Percentiles rank a stretch among this genome's conserved stretches.
Evolutionary conservation across 2,329 filamentous ascomycete genomes (phyloP).

Genomic region (Xylaria sp.): DNA sequence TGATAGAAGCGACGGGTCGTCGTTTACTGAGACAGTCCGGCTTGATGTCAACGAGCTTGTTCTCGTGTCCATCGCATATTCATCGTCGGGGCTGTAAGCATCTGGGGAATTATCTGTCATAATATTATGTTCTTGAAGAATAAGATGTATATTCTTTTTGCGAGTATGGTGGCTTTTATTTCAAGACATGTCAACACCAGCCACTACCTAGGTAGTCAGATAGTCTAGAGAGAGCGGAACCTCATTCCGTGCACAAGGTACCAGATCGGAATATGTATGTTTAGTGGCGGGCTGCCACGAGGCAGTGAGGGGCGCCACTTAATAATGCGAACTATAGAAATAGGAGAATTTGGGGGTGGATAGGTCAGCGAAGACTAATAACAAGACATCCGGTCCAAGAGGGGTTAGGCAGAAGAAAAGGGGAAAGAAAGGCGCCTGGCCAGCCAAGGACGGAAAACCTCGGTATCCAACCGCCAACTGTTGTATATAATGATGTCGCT

Average conservation of each 20-base stretch:
- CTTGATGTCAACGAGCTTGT: conserved; percentile 14
- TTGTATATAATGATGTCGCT: not conserved
- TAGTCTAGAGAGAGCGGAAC: not conserved
- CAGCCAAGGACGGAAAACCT: not conserved
- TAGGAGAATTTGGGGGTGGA: not conserved
- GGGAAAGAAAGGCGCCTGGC: not conserved
- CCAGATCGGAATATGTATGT: not conserved
- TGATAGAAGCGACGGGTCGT: conserved; percentile 21
- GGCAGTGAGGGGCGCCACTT: not conserved
- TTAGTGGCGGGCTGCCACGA: not conserved
- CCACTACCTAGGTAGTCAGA: no score
- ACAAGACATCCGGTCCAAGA: not conserved
- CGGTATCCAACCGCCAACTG: not conserved
- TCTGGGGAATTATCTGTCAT: conserved; percentile 10
- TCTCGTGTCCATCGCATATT: not conserved
- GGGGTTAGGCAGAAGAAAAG: no score
- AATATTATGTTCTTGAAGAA: no score
- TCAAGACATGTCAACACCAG: not conserved
- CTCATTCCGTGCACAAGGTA: not conserved
- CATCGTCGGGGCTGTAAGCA: not conserved
- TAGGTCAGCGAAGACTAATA: not conserved
- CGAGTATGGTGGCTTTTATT: not conserved
- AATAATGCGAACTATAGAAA: not conserved
- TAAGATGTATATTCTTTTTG: not conserved
- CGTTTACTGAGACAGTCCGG: conserved; percentile 13